Conservation (phyloP, 768 basidiomycete genomes). For the Sporobolomyces phaffii region DNA sequence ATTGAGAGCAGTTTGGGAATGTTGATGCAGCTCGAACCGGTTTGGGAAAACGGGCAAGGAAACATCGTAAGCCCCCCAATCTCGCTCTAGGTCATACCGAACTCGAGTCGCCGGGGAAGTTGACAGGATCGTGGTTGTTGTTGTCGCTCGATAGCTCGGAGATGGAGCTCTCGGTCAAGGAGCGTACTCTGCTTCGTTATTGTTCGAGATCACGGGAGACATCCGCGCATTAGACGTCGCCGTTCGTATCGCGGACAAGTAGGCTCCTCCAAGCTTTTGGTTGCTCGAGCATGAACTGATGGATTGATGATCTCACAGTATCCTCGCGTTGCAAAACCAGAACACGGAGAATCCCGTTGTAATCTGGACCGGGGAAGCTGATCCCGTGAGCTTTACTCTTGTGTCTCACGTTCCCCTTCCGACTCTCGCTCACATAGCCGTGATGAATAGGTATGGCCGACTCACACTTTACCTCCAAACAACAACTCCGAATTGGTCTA, state of each 20-base stretch:
- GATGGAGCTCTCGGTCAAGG: conserved; percentile 29
- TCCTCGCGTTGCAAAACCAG: conserved; percentile 28
- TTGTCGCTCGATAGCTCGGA: not conserved
- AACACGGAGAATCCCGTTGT: conserved; percentile 4
- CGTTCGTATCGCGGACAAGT: conserved; percentile 31
- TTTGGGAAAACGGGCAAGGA: conserved; percentile 19
- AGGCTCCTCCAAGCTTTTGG: not conserved
- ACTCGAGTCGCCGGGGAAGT: too few species aligned
- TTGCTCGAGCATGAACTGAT: not conserved
- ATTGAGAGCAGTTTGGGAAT: conserved; percentile 32
- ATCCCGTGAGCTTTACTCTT: not conserved
- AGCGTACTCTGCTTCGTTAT: conserved; percentile 16
- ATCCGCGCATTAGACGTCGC: conserved; percentile 22
- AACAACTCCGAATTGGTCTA: conserved; percentile 14
- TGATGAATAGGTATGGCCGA: conserved; percentile 18
- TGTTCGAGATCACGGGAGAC: conserved; percentile 34
- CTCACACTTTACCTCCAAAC: not conserved
- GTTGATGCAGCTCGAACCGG: conserved; percentile 13
- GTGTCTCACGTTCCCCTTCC: too few species aligned
- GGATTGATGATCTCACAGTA: not conserved
- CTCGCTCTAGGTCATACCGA: too few species aligned
- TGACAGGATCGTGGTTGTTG: too few species aligned
- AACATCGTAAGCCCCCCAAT: conserved; percentile 9
- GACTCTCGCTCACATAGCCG: too few species aligned
- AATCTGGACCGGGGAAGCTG: conserved; percentile 30